A percentile compares a stretch with the other conserved stretches of the same genome.
phyloP scores from a whole-genome alignment of 768 basidiomycete genomes.

The Suillus variegatus region DNA sequence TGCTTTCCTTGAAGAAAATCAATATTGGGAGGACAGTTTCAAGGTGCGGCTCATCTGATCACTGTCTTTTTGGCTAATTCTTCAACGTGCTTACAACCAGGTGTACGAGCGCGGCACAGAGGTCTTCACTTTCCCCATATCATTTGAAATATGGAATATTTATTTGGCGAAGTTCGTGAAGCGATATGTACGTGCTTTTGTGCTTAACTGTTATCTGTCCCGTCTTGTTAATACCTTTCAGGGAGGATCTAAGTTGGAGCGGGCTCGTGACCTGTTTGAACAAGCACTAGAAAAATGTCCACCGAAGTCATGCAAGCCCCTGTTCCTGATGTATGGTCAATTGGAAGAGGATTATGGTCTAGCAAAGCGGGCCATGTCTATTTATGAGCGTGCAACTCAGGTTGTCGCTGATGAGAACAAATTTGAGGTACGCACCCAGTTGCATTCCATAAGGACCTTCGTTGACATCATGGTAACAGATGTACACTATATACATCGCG shows the following conservation, averaged over 20 bases:
- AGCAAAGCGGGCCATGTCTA: conserved; percentile 93
- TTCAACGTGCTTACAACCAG: conserved; percentile 36
- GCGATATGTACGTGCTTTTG: conserved; percentile 72
- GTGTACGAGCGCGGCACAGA: conserved; percentile 98
- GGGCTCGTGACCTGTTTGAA: conserved; percentile 96
- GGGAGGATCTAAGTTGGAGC: conserved; percentile 93
- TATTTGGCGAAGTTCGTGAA: conserved; percentile 96
- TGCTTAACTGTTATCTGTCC: conserved; percentile 8
- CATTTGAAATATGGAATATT: conserved; percentile 99
- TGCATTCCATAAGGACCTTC: not conserved
- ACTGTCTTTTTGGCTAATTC: not conserved
- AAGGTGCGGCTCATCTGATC: conserved; percentile 53
- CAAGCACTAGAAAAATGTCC: conserved; percentile 98
- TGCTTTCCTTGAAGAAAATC: conserved; percentile 94
- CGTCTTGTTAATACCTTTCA: conserved; percentile 29
- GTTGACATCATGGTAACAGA: conserved; percentile 45
- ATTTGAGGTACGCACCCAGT: conserved; percentile 70
- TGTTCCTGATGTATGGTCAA: conserved; percentile 96
- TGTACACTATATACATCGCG: conserved; percentile 96
- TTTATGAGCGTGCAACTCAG: conserved; percentile 90
- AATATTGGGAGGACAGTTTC: conserved; percentile 99
- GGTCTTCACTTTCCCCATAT: conserved; percentile 95
- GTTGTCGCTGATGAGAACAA: conserved; percentile 89
- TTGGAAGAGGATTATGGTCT: conserved; percentile 95
- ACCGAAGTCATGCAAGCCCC: conserved; percentile 88